Percentiles rank a stretch among this genome's conserved stretches.
Evolutionary conservation across 2,329 filamentous ascomycete genomes (phyloP).

Genomic region (Arthrobotrys megalospora): DNA sequence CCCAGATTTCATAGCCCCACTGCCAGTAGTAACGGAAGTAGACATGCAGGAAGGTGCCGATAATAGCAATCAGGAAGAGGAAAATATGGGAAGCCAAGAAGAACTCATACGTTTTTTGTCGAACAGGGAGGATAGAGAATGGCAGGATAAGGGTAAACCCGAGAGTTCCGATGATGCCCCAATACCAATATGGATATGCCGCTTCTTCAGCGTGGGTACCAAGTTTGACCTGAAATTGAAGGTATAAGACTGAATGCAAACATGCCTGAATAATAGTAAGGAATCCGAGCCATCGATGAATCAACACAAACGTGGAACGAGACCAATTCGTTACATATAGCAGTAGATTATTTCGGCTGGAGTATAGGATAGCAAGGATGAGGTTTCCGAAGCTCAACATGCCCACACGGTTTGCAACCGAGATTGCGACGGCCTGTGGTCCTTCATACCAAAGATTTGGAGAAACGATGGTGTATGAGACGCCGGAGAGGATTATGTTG

Average conservation of each 20-base stretch:
- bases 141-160: constrained; percentile 64
- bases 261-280: constrained; percentile 63
- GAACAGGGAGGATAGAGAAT: constrained; percentile 63
- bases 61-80: constrained; percentile 65
- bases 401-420: constrained; percentile 62
- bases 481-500: constrained; percentile 65
- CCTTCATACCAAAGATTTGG: constrained; percentile 64
- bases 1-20: constrained; percentile 68
- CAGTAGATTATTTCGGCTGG: constrained; percentile 67
- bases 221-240: constrained; percentile 63
- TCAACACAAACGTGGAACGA: constrained; percentile 66
- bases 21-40: constrained; percentile 66
- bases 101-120: constrained; percentile 65
- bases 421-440: constrained; percentile 64
- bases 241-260: constrained; percentile 66
- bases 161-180: constrained; percentile 66
- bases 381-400: constrained; percentile 66
- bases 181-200: constrained; percentile 65
- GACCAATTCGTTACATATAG: constrained; percentile 67
- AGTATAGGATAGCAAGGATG: constrained; percentile 66
- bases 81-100: constrained; percentile 66
- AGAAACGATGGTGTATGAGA: constrained; percentile 64
- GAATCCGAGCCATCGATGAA: constrained; percentile 67
- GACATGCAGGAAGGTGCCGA: constrained; percentile 67
- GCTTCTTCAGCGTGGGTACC: constrained; percentile 63